Evolutionary conservation across 2,329 filamentous ascomycete genomes (phyloP), one percentile per base, ranked within the genome.

Genomic region (Paramyrothecium roridum): DNA sequence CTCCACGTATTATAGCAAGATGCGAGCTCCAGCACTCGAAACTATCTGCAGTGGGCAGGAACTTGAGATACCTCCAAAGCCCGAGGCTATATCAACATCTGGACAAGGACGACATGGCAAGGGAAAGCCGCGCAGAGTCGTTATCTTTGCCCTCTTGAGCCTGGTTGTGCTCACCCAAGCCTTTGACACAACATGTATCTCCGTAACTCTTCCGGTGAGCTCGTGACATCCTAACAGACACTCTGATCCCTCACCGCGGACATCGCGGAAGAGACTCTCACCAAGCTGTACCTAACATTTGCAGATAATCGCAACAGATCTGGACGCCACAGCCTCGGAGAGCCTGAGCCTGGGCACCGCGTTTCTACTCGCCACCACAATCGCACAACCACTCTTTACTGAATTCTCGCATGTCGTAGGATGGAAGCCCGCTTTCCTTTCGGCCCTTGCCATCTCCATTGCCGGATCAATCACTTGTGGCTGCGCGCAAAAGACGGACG

Each of bases 361-460:
- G 17, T 91, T 88, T 60, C 74, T 91, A 4, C 78, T 91, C 6
- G 82, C 85, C 3, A 84, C 82, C 54, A 85, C 87, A 1, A 80
- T 86, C 30, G 77, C 83, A 46, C 80, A 86, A 61, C 84, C 83
- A 3, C 68, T 70, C 6, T 62, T 76, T n/a, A 67, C 71, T 8
- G 68, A 71, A 3, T 54, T 75, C 11, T 72, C 70, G 33, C 65
- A 65, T 51, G 70, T 72, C 8, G 64, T 74, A 43, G 73, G 73
- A 2, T 60, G 70, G 13, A 73, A 71, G 49, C 54, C 58, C 13
- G 58, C 63, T 12, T 65, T 65, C 26, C 26, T 65, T 8, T n/a
- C 49, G 2, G 51, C 58, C 3, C 21, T 63, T n/a, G 21, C 17
- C 48, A 53, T 76, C 33, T 77, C 76, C 60, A 59, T 66, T 40